These are phyloP conservation scores for Sanghuangporus baumii DNA, from an alignment of 1,284 basidiomycete genomes.

Conservation along the genomic window DNA sequence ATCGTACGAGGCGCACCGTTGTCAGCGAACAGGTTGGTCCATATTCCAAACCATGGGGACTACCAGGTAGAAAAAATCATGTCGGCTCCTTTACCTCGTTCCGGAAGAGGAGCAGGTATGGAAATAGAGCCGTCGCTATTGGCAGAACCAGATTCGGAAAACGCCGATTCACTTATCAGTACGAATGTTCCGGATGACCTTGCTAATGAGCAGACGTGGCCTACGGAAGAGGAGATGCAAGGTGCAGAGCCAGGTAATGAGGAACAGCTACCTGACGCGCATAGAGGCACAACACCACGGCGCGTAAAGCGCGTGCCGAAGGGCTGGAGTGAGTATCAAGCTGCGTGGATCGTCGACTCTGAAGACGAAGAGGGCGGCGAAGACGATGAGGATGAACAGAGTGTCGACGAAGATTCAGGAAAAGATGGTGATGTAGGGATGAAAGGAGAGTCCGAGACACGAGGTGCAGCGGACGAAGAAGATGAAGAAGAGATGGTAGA, in stretches of 20 bases:
- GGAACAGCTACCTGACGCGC: slow-evolving; percentile 54
- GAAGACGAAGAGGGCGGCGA: slow-evolving; percentile 52
- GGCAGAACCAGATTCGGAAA: slow-evolving; percentile 55
- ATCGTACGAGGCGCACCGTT: slow-evolving; percentile 77
- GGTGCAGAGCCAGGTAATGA: slow-evolving; percentile 31
- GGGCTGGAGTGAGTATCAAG: slow-evolving; percentile 91
- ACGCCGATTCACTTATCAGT: slow-evolving; percentile 85
- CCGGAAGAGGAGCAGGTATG: slow-evolving; percentile 43
- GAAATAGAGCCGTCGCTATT: slow-evolving; percentile 56
- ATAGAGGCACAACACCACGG: slow-evolving; percentile 64
- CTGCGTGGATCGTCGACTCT: slow-evolving; percentile 83
- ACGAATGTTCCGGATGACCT: slow-evolving; percentile 87
- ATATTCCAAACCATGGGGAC: slow-evolving; percentile 87
- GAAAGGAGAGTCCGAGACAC: slow-evolving; percentile 28
- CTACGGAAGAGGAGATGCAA: slow-evolving; percentile 93
- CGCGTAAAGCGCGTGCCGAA: slow-evolving; percentile 77
- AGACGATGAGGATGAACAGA: slow-evolving; percentile 31
- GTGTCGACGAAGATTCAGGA: slow-evolving; percentile 29
- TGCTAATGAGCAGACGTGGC: slow-evolving; percentile 97
- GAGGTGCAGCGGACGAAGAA: slow-evolving; percentile 42
- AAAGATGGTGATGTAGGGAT: slow-evolving; percentile 31
- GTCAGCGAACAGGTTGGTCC: slow-evolving; percentile 83
- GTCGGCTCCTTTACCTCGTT: slow-evolving; percentile 48
- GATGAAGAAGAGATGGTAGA: slow-evolving; percentile 66
- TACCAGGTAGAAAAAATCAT: slow-evolving; percentile 75